Evolutionary conservation across 805 yeast species (phyloP).

Genomic region (Jamesozyma piceae): DNA sequence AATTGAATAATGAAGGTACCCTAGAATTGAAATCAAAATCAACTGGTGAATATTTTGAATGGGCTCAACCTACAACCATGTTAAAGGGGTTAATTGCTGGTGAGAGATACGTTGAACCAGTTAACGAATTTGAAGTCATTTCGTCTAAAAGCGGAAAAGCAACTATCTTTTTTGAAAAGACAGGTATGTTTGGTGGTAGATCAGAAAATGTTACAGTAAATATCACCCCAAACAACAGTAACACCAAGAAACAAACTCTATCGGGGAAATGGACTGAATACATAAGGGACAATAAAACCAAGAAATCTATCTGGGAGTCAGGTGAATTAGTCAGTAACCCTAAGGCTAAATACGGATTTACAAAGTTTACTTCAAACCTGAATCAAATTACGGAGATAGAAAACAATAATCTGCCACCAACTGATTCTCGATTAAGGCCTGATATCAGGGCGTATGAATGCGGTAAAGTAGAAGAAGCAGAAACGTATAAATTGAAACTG

Average conservation of each 20-base stretch:
- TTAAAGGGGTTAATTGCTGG: conserved; percentile 88
- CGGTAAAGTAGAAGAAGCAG: conserved; percentile 66
- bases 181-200: conserved; percentile 76
- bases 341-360: conserved; percentile 71
- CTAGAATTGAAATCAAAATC: conserved; percentile 46
- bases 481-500: conserved; percentile 50
- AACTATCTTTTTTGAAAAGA: conserved; percentile 62
- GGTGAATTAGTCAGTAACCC: conserved; percentile 53
- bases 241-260: conserved; percentile 16
- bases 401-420: conserved; percentile 55
- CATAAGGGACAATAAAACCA: conserved; percentile 33
- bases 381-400: conserved; percentile 74
- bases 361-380: conserved; percentile 69
- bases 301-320: conserved; percentile 55
- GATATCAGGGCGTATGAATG: conserved; percentile 67
- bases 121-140: conserved; percentile 53
- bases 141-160: conserved; percentile 65
- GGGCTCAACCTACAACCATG: conserved; percentile 76
- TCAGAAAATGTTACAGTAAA: conserved; percentile 49
- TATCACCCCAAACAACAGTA: conserved; percentile 28
- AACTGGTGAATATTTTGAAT: conserved; percentile 62
- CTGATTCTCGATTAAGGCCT: conserved; percentile 86
- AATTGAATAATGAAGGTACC: conserved; percentile 66
- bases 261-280: conserved; percentile 81
- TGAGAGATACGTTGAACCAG: conserved; percentile 87